These are phyloP conservation scores for Nicotiana obtusifolia DNA, from an alignment of 257 asterid species.

Conservation along the genomic window DNA sequence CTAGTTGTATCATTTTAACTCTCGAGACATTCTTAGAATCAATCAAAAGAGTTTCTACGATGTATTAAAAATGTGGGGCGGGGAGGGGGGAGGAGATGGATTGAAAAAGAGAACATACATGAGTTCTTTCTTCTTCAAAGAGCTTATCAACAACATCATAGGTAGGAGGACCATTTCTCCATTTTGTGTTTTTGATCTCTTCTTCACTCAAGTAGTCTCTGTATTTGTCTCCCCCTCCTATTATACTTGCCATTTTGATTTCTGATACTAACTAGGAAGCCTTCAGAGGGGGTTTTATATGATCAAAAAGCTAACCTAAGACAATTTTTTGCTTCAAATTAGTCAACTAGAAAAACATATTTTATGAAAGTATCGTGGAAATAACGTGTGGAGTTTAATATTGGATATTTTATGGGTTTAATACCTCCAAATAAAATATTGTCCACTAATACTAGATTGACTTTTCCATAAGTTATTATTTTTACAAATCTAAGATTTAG, in stretches of 20 bases:
- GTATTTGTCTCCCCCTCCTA: conserved; percentile 37
- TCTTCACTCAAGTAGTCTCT: conserved; percentile 55
- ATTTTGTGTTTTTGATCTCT: conserved; percentile 48
- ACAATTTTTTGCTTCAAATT: neutral
- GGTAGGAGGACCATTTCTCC: conserved; percentile 64
- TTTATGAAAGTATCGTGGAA: neutral
- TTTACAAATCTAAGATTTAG: neutral
- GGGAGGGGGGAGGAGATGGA: too few species aligned
- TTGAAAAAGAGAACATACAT: conserved; percentile 25
- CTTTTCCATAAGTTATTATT: neutral
- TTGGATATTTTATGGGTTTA: neutral
- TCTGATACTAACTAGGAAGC: neutral
- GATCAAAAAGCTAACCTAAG: neutral
- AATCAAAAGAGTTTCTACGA: neutral
- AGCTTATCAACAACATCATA: conserved; percentile 66
- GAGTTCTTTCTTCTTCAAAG: conserved; percentile 72
- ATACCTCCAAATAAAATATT: neutral
- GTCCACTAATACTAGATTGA: neutral
- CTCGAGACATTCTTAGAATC: neutral
- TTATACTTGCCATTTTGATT: conserved; percentile 29
- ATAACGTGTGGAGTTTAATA: neutral
- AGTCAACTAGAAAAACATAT: neutral
- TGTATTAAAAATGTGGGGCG: neutral
- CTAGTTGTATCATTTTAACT: neutral
- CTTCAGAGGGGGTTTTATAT: neutral